Conservation (phyloP, 345 rosid species). For the Aethionema arabicum region DNA sequence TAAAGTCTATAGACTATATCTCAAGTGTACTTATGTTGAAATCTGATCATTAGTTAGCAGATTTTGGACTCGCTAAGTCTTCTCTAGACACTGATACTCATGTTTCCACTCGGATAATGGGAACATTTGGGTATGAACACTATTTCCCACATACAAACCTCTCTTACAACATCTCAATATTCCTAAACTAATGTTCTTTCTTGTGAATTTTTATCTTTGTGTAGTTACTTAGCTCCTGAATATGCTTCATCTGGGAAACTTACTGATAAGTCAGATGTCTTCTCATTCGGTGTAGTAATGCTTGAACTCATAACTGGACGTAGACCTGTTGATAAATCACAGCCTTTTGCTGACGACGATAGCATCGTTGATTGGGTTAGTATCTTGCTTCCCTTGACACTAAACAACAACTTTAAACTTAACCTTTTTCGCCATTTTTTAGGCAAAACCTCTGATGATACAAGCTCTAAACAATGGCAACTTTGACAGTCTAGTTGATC, state of each 20-base stretch:
- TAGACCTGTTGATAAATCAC: slow-evolving; percentile 58
- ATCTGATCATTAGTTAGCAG: slow-evolving; percentile 62
- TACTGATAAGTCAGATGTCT: slow-evolving; percentile 84
- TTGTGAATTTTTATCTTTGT: slow-evolving; percentile 10
- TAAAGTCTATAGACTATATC: neutral
- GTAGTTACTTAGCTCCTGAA: slow-evolving; percentile 91
- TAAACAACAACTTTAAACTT: neutral
- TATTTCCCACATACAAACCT: slow-evolving; percentile 2
- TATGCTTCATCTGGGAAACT: slow-evolving; percentile 88
- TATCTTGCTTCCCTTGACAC: neutral
- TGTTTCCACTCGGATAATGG: slow-evolving; percentile 90
- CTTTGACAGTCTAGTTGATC: slow-evolving; percentile 57
- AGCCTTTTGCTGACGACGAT: slow-evolving; percentile 65
- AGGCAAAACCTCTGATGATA: slow-evolving; percentile 80
- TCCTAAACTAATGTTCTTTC: slow-evolving; percentile 10
- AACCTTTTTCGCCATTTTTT: neutral
- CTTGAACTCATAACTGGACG: slow-evolving; percentile 82
- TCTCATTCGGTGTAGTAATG: slow-evolving; percentile 85
- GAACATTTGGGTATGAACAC: slow-evolving; percentile 75
- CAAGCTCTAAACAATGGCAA: slow-evolving; percentile 52
- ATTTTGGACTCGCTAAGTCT: slow-evolving; percentile 87
- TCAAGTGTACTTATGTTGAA: neutral
- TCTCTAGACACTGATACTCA: slow-evolving; percentile 76
- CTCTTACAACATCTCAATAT: neutral
- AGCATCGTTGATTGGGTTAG: slow-evolving; percentile 90